phyloP scores from a whole-genome alignment of 2,329 filamentous ascomycete species.

The Emmonsiellopsis sp. region DNA sequence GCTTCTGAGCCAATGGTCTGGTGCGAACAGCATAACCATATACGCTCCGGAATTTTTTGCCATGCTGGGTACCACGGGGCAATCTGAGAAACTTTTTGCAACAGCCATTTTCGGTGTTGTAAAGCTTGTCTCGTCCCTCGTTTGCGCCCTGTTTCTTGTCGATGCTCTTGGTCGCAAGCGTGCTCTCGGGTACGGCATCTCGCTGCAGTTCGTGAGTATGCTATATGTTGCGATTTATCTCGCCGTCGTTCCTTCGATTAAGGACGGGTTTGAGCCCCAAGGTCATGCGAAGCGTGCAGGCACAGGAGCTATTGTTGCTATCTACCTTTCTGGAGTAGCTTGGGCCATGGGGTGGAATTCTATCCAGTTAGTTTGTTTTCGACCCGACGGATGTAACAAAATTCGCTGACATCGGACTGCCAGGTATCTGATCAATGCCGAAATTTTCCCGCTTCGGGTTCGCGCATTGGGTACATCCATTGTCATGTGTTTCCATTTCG shows the following conservation, averaged over 20 bases:
- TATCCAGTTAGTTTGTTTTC: constrained; percentile 13
- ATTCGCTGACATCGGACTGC: no score
- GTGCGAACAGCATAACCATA: constrained; percentile 58
- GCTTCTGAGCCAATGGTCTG: constrained; percentile 62
- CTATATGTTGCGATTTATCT: constrained; percentile 47
- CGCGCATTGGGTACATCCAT: constrained; percentile 33
- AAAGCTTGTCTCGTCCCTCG: constrained; percentile 56
- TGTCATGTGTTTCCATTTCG: constrained; percentile 37
- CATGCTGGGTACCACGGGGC: constrained; percentile 58
- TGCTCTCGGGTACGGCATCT: constrained; percentile 40
- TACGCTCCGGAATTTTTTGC: constrained; percentile 65
- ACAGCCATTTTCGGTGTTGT: constrained; percentile 66
- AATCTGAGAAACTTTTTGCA: constrained; percentile 58
- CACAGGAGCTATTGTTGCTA: constrained; percentile 33
- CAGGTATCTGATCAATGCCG: constrained; percentile 36
- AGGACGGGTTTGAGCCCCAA: constrained; percentile 19
- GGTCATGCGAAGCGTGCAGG: constrained; percentile 20
- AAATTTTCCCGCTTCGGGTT: constrained; percentile 36
- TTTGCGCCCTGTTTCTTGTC: constrained; percentile 65
- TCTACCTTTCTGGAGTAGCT: constrained; percentile 36
- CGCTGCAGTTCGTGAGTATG: constrained; percentile 41
- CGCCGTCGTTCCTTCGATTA: constrained; percentile 15
- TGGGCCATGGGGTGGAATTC: constrained; percentile 42
- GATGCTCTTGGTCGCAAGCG: constrained; percentile 64
- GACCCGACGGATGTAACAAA: no score